Base-by-base conservation (phyloP, 164 flowering plant species). In the Vitis labrusca region DNA sequence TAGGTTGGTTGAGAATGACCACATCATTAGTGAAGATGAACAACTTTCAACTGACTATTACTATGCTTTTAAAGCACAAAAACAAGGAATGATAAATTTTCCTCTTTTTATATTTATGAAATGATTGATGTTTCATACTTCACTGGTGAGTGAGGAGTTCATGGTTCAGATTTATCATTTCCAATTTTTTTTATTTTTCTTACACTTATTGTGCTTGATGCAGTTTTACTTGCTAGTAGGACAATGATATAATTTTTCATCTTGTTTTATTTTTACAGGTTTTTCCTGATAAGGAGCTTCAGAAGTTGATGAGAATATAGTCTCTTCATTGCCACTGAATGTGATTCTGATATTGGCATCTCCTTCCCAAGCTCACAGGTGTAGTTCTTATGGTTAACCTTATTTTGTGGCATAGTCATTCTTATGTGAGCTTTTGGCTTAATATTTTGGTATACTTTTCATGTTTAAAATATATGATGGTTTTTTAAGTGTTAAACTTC, bases 281-380 rank as follows among this genome's bases (percentile, higher is more conserved):
- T 62, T 94, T 96, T 32, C 83, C 92, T 58, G 83, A 83, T 58
- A 91, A 85, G 84, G 99, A 95, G 66, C 81, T 93, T 4, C 80
- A 91, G 77, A 93, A 87, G 78, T 60, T 70, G 63, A 82, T 93
- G 85, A 89, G 99, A 70, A 93, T 88, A 68, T 98, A 93, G 78
- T 97, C 93, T 71, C 86, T 96, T 2, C 89, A 98, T 13, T 93
- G 98, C 71, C 89, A 96, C 65, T 96, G 65, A 91, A 96, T 80
- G 90, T 89, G 13, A 86, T 93, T 73, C 99, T 98, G 32, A 91
- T 88, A 15, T 74, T 92, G 71, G 99, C 98, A 58, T 96, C 99
- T 73, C 92, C 97, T 27, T 75, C 95, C 58, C 99, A 96, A 79
- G 94, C 98, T 58, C 95, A 93, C 64, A 90, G 99, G 99, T 91